phyloP scores from a whole-genome alignment of 202 grass and related monocot genomes.

The Dendrocalamus latiflorus region DNA sequence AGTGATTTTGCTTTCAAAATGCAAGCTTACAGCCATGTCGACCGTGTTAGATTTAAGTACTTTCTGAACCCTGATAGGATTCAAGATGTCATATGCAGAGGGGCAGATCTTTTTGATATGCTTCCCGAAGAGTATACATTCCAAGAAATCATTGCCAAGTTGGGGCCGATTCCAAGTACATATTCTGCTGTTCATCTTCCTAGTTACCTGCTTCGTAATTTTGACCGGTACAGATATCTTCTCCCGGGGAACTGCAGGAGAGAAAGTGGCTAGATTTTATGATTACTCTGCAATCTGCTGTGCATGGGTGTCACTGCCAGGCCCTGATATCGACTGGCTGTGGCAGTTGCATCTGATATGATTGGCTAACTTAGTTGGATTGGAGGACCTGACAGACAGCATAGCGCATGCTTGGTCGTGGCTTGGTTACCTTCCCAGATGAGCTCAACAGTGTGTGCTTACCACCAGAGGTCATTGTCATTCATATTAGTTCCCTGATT shows the following conservation, averaged over 20 bases:
- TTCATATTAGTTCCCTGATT: slow-evolving; percentile 42
- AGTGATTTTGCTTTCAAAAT: slow-evolving; percentile 92
- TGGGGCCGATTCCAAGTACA: slow-evolving; percentile 77
- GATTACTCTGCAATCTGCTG: slow-evolving; percentile 13
- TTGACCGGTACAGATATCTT: slow-evolving; percentile 63
- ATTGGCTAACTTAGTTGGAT: slow-evolving; percentile 37
- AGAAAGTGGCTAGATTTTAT: slow-evolving; percentile 65
- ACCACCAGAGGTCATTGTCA: slow-evolving; percentile 33
- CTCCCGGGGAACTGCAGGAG: slow-evolving; percentile 87
- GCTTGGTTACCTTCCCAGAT: slow-evolving; percentile 11
- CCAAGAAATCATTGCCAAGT: slow-evolving; percentile 89
- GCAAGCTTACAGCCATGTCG: slow-evolving; percentile 95
- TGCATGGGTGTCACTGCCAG: slow-evolving; percentile 15
- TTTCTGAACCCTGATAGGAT: slow-evolving; percentile 79
- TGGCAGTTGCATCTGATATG: slow-evolving; percentile 27
- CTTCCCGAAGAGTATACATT: slow-evolving; percentile 99
- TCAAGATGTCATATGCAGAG: slow-evolving; percentile 95
- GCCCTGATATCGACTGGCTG: neutral
- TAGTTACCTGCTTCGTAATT: slow-evolving; percentile 65
- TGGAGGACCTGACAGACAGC: slow-evolving; percentile 19
- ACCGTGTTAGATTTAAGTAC: slow-evolving; percentile 79
- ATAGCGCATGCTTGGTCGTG: slow-evolving; percentile 34
- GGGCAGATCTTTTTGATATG: slow-evolving; percentile 97
- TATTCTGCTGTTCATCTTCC: slow-evolving; percentile 86
- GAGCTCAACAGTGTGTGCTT: slow-evolving; percentile 24